Percentiles rank a stretch among this genome's conserved stretches.
phyloP scores from a whole-genome alignment of 352 stramenopile genomes.

The Lagenidium giganteum region DNA sequence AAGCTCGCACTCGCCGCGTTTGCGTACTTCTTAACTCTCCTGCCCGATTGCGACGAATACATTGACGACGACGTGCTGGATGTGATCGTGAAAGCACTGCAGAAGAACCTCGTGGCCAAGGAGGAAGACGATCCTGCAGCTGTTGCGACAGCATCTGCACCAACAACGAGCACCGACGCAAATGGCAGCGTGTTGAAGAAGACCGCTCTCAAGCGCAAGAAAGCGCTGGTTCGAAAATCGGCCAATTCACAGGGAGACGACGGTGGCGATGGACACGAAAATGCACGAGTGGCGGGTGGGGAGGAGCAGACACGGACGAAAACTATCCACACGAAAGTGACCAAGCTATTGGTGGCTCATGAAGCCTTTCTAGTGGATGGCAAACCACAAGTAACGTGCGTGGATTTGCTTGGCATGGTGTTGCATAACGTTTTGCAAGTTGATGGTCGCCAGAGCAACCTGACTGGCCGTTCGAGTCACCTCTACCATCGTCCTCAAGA shows the following conservation, averaged over 20 bases:
- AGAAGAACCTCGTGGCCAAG: background rate
- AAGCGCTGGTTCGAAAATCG: background rate
- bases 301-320: constrained; percentile 13
- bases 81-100: constrained; percentile 14
- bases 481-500: constrained; percentile 7
- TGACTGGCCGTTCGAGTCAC: background rate
- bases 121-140: background rate
- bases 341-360: constrained; percentile 18
- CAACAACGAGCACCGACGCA: constrained; percentile 9
- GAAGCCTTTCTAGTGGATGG: constrained; percentile 33
- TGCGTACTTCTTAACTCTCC: constrained; percentile 29
- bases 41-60: constrained; percentile 23
- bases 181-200: constrained; percentile 32
- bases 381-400: constrained; percentile 19
- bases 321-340: constrained; percentile 10
- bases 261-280: background rate
- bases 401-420: constrained; percentile 25
- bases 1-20: constrained; percentile 29
- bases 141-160: background rate
- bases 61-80: constrained; percentile 31
- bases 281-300: background rate
- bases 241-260: background rate
- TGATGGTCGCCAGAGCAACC: constrained; percentile 2
- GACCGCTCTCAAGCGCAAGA: constrained; percentile 54
- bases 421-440: constrained; percentile 47